These are phyloP conservation scores for Lentinus tigrinus DNA, from an alignment of 768 basidiomycete species.

Conservation along the genomic window DNA sequence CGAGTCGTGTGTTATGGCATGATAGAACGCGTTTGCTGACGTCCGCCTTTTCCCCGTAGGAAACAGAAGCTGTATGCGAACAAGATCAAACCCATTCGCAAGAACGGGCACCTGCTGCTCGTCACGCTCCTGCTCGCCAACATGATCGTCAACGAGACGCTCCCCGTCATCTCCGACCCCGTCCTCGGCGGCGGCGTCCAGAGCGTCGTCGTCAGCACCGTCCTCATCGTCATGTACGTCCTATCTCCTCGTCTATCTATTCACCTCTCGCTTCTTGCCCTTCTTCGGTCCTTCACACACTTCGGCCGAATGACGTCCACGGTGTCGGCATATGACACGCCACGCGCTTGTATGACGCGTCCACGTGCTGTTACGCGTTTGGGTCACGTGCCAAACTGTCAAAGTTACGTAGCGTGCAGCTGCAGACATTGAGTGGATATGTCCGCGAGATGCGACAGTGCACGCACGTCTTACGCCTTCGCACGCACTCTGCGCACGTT, in stretches of 20 bases:
- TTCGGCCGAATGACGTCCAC: not conserved
- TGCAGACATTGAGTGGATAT: no score
- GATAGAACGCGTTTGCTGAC: not conserved
- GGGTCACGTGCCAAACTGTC: not conserved
- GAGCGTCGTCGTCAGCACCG: slow-evolving; percentile 80
- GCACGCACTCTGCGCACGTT: no score
- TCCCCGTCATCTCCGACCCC: slow-evolving; percentile 80
- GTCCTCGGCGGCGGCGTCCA: slow-evolving; percentile 77
- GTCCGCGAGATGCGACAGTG: not conserved
- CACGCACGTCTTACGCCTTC: no score
- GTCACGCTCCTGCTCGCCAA: slow-evolving; percentile 83
- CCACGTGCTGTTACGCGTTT: slow-evolving; percentile 10
- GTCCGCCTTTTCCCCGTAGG: slow-evolving; percentile 34
- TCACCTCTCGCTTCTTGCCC: not conserved
- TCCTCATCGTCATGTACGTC: slow-evolving; percentile 84
- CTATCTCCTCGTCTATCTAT: not conserved
- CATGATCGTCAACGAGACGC: slow-evolving; percentile 89
- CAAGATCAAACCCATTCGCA: slow-evolving; percentile 83
- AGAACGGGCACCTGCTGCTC: slow-evolving; percentile 79
- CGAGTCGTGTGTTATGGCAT: no score
- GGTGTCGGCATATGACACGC: not conserved
- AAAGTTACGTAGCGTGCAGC: no score
- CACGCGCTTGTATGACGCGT: slow-evolving; percentile 11
- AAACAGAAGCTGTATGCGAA: slow-evolving; percentile 78
- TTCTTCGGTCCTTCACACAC: not conserved